phyloP scores from a whole-genome alignment of 768 basidiomycete species.

The Psilocybe sp. region DNA sequence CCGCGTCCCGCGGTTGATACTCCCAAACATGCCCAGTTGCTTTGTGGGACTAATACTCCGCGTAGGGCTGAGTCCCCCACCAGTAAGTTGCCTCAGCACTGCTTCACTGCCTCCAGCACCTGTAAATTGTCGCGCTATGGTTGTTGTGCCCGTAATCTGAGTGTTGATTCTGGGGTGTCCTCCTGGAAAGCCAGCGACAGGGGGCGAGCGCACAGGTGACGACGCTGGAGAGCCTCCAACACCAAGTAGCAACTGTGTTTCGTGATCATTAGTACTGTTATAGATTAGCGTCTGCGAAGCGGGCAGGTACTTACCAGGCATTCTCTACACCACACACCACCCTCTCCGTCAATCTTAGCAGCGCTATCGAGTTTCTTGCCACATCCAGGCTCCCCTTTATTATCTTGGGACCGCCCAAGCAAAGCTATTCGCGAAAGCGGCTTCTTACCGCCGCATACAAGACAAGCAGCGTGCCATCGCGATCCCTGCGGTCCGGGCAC shows the following conservation, averaged over 20 bases:
- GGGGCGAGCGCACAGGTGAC: slow-evolving; percentile 53
- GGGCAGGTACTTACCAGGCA: slow-evolving; percentile 58
- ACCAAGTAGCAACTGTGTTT: slow-evolving; percentile 51
- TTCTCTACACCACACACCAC: slow-evolving; percentile 81
- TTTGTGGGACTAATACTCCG: slow-evolving; percentile 79
- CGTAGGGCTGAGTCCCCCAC: slow-evolving; percentile 64
- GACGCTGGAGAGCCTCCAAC: slow-evolving; percentile 46
- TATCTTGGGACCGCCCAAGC: slow-evolving; percentile 40
- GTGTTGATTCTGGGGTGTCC: slow-evolving; percentile 31
- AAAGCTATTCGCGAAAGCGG: slow-evolving; percentile 30
- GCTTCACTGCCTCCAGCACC: slow-evolving; percentile 45
- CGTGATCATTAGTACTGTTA: slow-evolving; percentile 1
- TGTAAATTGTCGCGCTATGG: slow-evolving; percentile 74
- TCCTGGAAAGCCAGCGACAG: slow-evolving; percentile 37
- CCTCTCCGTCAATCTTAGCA: slow-evolving; percentile 68
- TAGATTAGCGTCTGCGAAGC: background rate
- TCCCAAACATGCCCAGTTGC: slow-evolving; percentile 42
- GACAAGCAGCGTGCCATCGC: slow-evolving; percentile 75
- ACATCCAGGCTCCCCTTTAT: slow-evolving; percentile 68
- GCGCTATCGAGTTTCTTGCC: slow-evolving; percentile 83
- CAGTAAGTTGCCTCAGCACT: slow-evolving; percentile 58
- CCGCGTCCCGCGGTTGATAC: slow-evolving; percentile 29
- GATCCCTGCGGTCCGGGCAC: slow-evolving; percentile 83
- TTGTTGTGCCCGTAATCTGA: slow-evolving; percentile 71
- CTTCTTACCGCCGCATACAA: slow-evolving; percentile 80